Evolutionary conservation across 2,329 filamentous ascomycete genomes (phyloP), one percentile per base, ranked within the genome.

Genomic region (Aspergillus sp.): DNA sequence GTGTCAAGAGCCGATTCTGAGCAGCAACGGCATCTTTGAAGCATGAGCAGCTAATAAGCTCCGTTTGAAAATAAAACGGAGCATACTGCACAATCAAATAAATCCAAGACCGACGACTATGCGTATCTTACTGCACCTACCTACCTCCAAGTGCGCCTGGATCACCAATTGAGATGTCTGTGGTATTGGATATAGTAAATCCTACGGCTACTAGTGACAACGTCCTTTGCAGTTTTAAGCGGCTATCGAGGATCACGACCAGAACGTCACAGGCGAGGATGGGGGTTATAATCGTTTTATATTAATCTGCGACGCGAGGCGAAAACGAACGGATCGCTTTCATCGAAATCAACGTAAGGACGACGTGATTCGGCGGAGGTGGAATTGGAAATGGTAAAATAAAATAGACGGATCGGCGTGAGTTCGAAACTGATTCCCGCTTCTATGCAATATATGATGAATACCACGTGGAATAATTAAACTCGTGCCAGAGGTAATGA

Each of bases 361-460:
- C 63, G 67, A 65, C 44, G 60, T 56, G 59, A 24, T 62, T 52
- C 61, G 63, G 63, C 62, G 63, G 43, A 52, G 50, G 44, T 54
- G 53, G 49, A 48, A 59, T 52, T 47, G 54, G 49, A 46, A 59
- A 53, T 47, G 54, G 52, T 45, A 53, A 52, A 58, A 57, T 56
- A 56, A 62, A 65, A 62, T 9, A 57, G 60, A 58, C 64, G 59
- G 63, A 60, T 64, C 65, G 66, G 65, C 61, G 63, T 65, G 60
- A 60, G 67, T 65, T 66, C 67, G 67, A 62, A 39, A 49, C 59
- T 55, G 57, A 62, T 63, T 65, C 62, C 63, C 64, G 67, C 64
- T 66, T 66, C 66, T 68, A 64, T 64, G 58, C 64, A 66, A 47
- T 51, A 67, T 67, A 67, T 67, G 60, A 68, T 69, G 62, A 69